A percentile compares a stretch with the other conserved stretches of the same genome.
Evolutionary conservation across 1,139 yeast genomes (phyloP).

Genomic region (Nakaseomyces kungkrabaensis): DNA sequence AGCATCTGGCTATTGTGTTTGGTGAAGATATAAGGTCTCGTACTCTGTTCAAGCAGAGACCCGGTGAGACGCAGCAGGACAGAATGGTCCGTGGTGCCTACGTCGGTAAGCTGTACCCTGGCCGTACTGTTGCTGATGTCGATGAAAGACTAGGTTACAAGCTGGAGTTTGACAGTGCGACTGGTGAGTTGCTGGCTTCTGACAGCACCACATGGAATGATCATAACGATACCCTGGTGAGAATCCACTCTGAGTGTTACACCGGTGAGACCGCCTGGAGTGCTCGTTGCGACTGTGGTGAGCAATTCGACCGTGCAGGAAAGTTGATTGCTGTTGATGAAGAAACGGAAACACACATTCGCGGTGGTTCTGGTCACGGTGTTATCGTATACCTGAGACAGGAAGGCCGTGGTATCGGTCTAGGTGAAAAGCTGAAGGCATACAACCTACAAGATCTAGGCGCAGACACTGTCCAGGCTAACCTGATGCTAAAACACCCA

Average conservation of each 20-base stretch:
- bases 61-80: conserved; percentile 76
- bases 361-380: conserved; percentile 71
- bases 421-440: conserved; percentile 93
- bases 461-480: conserved; percentile 97
- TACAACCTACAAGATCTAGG: conserved; percentile 95
- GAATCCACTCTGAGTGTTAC: conserved; percentile 95
- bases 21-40: conserved; percentile 83
- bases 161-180: conserved; percentile 37
- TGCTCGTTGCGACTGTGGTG: conserved; percentile 98
- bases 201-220: conserved; percentile 27
- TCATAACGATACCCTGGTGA: conserved; percentile 40
- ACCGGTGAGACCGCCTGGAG: conserved; percentile 99
- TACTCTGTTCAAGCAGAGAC: conserved; percentile 50
- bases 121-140: conserved; percentile 59
- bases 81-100: conserved; percentile 98
- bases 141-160: conserved; percentile 39
- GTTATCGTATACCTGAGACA: conserved; percentile 93
- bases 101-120: conserved; percentile 79
- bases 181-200: conserved; percentile 43
- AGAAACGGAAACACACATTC: conserved; percentile 21
- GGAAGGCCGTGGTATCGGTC: conserved; percentile 97
- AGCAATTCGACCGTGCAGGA: conserved; percentile 97
- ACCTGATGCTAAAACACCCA: conserved; percentile 84
- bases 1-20: conserved; percentile 93
- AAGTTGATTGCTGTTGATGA: conserved; percentile 50